phyloP scores from a whole-genome alignment of 2,329 filamentous ascomycete species.

The Coniochaeta hoffmannii region DNA sequence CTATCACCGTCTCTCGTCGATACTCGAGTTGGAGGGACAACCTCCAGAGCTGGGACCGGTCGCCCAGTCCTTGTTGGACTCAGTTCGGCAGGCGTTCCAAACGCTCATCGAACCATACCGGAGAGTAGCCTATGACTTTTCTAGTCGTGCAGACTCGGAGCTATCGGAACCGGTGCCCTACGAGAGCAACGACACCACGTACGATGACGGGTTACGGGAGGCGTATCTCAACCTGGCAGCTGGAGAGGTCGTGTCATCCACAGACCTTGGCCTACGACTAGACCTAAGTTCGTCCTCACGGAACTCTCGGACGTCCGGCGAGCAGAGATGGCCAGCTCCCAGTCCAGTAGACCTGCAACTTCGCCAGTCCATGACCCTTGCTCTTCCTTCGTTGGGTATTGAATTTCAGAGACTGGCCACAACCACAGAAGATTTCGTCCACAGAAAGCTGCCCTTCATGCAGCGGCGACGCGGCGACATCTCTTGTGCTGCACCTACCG shows the following conservation, averaged over 20 bases:
- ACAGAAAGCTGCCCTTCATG: neutral
- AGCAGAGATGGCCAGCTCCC: slow-evolving; percentile 9
- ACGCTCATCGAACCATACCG: slow-evolving; percentile 35
- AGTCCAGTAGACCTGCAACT: slow-evolving; percentile 30
- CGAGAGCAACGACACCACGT: slow-evolving; percentile 1
- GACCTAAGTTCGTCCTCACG: slow-evolving; percentile 19
- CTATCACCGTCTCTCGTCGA: slow-evolving; percentile 35
- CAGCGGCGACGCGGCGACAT: slow-evolving; percentile 1
- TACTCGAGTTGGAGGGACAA: slow-evolving; percentile 36
- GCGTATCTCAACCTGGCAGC: slow-evolving; percentile 15
- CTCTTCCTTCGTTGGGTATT: slow-evolving; percentile 23
- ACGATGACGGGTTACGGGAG: slow-evolving; percentile 14
- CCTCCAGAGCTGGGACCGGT: slow-evolving; percentile 25
- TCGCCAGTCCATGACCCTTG: slow-evolving; percentile 28
- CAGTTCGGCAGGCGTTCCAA: slow-evolving; percentile 37
- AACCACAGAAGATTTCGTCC: slow-evolving; percentile 8
- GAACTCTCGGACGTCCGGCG: slow-evolving; percentile 3
- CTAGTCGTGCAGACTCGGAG: neutral
- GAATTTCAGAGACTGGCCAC: slow-evolving; percentile 17
- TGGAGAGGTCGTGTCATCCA: slow-evolving; percentile 19
- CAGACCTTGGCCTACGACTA: slow-evolving; percentile 30
- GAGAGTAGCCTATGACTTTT: slow-evolving; percentile 32
- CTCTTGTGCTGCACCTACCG: slow-evolving; percentile 20
- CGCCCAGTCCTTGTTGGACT: slow-evolving; percentile 33
- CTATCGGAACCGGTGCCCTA: neutral